phyloP scores from a whole-genome alignment of 495 filamentous ascomycete genomes.

The Penicillium pancosmium region DNA sequence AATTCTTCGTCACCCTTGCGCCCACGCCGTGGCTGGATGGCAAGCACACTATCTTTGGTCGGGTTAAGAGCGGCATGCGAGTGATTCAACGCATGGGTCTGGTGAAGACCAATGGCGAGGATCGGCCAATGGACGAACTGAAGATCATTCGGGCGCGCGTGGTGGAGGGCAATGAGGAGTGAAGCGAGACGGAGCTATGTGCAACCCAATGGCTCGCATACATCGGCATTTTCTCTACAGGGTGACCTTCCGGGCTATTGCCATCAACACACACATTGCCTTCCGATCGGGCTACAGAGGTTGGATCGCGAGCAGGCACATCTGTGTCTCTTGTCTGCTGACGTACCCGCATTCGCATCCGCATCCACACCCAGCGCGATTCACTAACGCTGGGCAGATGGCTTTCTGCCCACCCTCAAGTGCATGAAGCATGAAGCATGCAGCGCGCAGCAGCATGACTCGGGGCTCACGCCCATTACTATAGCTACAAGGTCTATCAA shows the following conservation, averaged over 20 bases:
- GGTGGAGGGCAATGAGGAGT: constrained; percentile 56
- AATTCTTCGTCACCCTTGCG: constrained; percentile 89
- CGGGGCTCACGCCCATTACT: constrained; percentile 13
- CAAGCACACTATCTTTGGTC: constrained; percentile 96
- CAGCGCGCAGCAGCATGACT: constrained; percentile 1
- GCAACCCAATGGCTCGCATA: not conserved
- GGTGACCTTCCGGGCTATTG: not conserved
- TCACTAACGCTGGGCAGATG: not conserved
- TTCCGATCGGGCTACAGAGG: not conserved
- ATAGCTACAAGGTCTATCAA: constrained; percentile 9
- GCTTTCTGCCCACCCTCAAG: not conserved
- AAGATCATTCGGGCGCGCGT: constrained; percentile 75
- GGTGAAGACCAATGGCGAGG: constrained; percentile 80
- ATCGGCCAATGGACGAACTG: constrained; percentile 80
- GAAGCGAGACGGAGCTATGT: constrained; percentile 7
- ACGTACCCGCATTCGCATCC: not conserved
- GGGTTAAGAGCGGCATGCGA: constrained; percentile 82
- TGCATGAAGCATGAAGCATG: too few relatives aligned
- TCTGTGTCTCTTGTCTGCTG: not conserved
- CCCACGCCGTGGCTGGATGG: constrained; percentile 97
- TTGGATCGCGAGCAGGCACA: not conserved
- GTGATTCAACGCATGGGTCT: constrained; percentile 88
- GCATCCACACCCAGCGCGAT: not conserved
- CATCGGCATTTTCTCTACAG: not conserved
- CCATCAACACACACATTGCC: not conserved